Conservation (phyloP, 2,329 filamentous ascomycete species). For the Thielaviopsis punctulata region DNA sequence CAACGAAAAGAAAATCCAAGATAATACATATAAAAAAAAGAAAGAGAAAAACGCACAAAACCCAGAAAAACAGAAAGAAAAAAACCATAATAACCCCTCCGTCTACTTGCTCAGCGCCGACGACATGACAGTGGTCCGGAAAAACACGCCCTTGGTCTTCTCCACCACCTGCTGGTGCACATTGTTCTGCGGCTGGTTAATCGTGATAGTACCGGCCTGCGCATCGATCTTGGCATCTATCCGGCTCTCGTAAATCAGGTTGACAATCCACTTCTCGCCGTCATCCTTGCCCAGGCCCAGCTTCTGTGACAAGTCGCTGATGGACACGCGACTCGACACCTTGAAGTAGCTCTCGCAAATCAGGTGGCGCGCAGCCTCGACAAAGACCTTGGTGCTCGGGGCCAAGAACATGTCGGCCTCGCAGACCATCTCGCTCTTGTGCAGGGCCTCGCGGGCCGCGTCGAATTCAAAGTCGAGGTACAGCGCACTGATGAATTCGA, state of each 20-base stretch:
- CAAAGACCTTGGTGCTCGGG: slow-evolving; percentile 68
- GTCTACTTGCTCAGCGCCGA: slow-evolving; percentile 39
- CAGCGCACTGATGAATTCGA: slow-evolving; percentile 87
- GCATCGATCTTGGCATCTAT: slow-evolving; percentile 99
- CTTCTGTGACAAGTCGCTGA: slow-evolving; percentile 84
- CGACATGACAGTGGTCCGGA: slow-evolving; percentile 87
- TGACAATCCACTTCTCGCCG: slow-evolving; percentile 99
- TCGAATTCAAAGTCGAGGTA: slow-evolving; percentile 82
- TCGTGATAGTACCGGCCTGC: slow-evolving; percentile 93
- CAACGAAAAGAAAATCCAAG: not conserved
- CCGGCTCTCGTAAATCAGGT: slow-evolving; percentile 91
- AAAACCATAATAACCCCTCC: not conserved
- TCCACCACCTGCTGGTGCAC: slow-evolving; percentile 99
- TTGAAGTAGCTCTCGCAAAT: slow-evolving; percentile 99
- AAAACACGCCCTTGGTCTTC: slow-evolving; percentile 96
- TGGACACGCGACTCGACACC: slow-evolving; percentile 97
- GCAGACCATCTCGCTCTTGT: slow-evolving; percentile 76
- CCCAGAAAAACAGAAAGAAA: not conserved
- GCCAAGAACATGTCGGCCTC: slow-evolving; percentile 91
- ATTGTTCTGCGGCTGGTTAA: slow-evolving; percentile 98
- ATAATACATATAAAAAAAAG: not conserved
- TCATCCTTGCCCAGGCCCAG: slow-evolving; percentile 85
- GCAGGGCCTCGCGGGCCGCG: slow-evolving; percentile 78
- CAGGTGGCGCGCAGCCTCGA: slow-evolving; percentile 84
- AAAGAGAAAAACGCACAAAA: not conserved